phyloP scores from a whole-genome alignment of 169 alveolate genomes.

The Plasmodium vinckei region DNA sequence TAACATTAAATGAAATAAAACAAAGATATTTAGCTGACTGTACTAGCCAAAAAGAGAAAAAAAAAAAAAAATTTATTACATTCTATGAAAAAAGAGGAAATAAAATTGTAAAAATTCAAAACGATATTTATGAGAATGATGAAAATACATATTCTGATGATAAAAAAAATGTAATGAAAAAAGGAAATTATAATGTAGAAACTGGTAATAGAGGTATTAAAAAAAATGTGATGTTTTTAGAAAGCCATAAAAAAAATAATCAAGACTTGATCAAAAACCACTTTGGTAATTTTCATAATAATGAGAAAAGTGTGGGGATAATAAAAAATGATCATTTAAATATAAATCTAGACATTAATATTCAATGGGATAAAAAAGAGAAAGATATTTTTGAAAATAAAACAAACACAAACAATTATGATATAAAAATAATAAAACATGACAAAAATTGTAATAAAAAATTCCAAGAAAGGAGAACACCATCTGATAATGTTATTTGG shows the following conservation, averaged over 20 bases:
- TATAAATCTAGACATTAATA: slow-evolving; percentile 44
- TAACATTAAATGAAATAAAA: slow-evolving; percentile 57
- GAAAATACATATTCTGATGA: slow-evolving; percentile 1
- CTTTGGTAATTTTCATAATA: background rate
- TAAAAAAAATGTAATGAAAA: background rate
- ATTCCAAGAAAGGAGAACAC: no score
- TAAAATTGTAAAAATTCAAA: background rate
- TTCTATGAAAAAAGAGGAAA: slow-evolving; percentile 2
- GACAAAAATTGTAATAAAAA: no score
- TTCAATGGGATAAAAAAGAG: slow-evolving; percentile 46
- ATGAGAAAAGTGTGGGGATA: background rate
- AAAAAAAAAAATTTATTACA: slow-evolving; percentile 21
- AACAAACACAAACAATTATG: background rate
- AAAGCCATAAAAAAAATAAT: background rate
- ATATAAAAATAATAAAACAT: background rate
- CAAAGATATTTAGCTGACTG: slow-evolving; percentile 42
- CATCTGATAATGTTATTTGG: no score
- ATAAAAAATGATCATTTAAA: slow-evolving; percentile 4
- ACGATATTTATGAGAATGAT: background rate
- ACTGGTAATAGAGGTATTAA: background rate
- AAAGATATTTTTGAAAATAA: background rate
- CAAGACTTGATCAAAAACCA: no score
- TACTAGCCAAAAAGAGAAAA: background rate
- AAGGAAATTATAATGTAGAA: slow-evolving; percentile 1
- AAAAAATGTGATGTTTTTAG: background rate